Evolutionary conservation across 140 eudicot genomes (phyloP), one percentile per base, ranked within the genome.

Genomic region (Cichorium intybus): DNA sequence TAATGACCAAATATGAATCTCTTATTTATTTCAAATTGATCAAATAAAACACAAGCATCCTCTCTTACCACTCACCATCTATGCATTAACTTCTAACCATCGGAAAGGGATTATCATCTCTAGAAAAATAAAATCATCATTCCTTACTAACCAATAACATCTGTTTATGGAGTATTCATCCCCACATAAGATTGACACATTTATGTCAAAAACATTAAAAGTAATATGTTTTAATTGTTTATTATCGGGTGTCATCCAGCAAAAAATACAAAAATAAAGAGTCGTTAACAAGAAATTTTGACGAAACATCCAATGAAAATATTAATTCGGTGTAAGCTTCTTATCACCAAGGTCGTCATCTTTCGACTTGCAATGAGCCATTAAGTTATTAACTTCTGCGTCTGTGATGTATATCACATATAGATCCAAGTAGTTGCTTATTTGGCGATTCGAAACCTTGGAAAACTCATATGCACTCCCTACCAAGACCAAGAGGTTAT

Each of bases 71-170:
- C 21, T 74, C 62, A 74, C 79, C 79, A 74, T 1, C 10, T 24
- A 49, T 24, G 48, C 16, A 4, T 49, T 21, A 26, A 24, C 23
- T 22, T 20, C 79, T 74, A 74, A 27, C 65, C 70, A 52, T 61
- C 3, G 80, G 66, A 46, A 68, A 68, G 0, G 71, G 35, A 4
- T 54, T 23, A 68, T 59, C 29, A 23, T 75, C 35, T n/a, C 10
- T 27, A 12, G 75, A 60, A 4, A 68, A 6, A 59, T 66, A 75
- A 67, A 75, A 21, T 70, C 75, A 68, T 75, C 65, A 35, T 59
- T 41, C 29, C 37, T 27, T 28, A 60, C 80, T 51, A 60, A 27
- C 80, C 80, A 75, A n/a, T 67, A 75, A 27, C 80, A 75, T 39
- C 37, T 31, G 31, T 56, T 34, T 35, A 7, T 18, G 0, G 24